Evolutionary conservation across 805 yeast genomes (phyloP), one percentile per base, ranked within the genome.

Genomic region (Cyberlindnera saturnus): DNA sequence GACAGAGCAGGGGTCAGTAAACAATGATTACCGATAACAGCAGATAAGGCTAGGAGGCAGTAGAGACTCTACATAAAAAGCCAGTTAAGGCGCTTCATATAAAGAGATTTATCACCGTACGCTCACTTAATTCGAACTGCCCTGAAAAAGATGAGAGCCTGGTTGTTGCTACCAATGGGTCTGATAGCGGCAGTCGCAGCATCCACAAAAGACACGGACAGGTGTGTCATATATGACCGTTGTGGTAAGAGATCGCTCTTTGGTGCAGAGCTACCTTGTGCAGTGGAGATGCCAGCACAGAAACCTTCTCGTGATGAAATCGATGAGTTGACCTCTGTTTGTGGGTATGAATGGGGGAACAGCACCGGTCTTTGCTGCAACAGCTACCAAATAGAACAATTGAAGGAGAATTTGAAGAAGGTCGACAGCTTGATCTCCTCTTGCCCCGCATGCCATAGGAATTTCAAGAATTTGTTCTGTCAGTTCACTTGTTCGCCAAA

Each of bases 371-470:
- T 82, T 3, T 91, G 98, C 61, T 91, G 98, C 59, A 74, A 85
- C 8, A 51, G 63, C 18, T 77, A 67, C 15, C 97, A 90, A 57
- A 62, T 85, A 6, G 50, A 59, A 0, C 68, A 69, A 33, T 66
- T 91, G 39, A 74, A 74, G 51, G 65, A 70, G 32, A 82, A 81
- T 53, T 61, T 85, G 44, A 76, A 80, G 65, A 85, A 82, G 52
- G 95, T 86, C 18, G 95, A 83, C 49, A 79, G 86, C 1, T 61
- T 87, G 44, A 82, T 90, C 39, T 82, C 95, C 3, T 83, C 96
- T 3, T 85, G 99, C 62, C 97, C 97, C 3, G 98, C 99, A 0
- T 91, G 99, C 61, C 70, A 76, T 44, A 80, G 79, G 62, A 91
- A 91, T 68, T 91, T 91, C 62, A 78, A 78, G 56, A 85, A 83